Percentiles rank a stretch among this genome's conserved stretches.
These are phyloP conservation scores for Ramaria sp. DNA, from an alignment of 768 basidiomycete species.

Conservation along the genomic window DNA sequence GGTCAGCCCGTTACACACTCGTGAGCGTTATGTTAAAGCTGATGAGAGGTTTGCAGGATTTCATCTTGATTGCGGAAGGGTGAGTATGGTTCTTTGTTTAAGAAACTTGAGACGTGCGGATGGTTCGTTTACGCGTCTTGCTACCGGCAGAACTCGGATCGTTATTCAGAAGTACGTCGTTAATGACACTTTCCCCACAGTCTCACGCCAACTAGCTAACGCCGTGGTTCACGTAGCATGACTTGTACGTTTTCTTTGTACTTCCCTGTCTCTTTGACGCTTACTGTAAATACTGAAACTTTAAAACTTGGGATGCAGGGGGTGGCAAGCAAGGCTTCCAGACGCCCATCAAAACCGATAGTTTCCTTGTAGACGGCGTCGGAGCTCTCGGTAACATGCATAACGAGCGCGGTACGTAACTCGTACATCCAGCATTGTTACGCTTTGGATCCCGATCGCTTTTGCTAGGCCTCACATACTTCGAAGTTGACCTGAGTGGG, in stretches of 20 bases:
- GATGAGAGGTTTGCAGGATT: constrained; percentile 32
- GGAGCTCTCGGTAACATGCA: constrained; percentile 59
- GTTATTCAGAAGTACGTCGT: constrained; percentile 50
- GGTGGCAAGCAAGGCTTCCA: constrained; percentile 64
- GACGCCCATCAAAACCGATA: constrained; percentile 51
- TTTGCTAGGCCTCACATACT: constrained; percentile 36
- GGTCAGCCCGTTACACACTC: background rate
- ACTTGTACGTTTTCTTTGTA: constrained; percentile 22
- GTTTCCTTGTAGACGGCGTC: constrained; percentile 60
- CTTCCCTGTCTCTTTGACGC: background rate
- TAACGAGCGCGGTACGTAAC: constrained; percentile 39
- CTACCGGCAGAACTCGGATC: constrained; percentile 27
- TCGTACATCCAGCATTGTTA: background rate
- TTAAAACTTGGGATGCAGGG: constrained; percentile 28
- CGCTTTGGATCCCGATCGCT: no score
- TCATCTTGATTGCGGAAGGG: constrained; percentile 66
- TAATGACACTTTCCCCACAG: background rate
- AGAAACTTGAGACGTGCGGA: no score
- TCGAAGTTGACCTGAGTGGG: constrained; percentile 57
- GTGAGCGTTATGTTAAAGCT: background rate
- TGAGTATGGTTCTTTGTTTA: constrained; percentile 20
- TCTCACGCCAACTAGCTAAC: constrained; percentile 21
- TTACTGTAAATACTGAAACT: constrained; percentile 12
- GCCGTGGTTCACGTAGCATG: constrained; percentile 32
- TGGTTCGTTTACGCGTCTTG: no score